phyloP scores from a whole-genome alignment of 345 rosid genomes.

The Citrus maxima region DNA sequence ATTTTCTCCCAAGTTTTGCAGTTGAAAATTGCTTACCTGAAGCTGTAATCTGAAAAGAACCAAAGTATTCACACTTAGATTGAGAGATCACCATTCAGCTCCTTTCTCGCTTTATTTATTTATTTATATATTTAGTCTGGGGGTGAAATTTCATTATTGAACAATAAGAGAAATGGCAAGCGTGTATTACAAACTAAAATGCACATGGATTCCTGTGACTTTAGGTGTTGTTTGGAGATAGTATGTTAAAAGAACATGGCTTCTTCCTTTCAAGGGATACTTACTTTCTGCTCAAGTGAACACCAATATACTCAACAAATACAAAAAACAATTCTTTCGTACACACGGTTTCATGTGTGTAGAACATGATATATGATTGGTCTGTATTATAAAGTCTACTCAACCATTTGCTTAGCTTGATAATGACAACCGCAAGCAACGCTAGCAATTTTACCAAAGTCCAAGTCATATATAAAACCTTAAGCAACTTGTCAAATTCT shows the following conservation, averaged over 20 bases:
- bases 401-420: conserved; percentile 10
- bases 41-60: not conserved
- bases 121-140: too few relatives aligned
- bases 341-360: not conserved
- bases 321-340: not conserved
- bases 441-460: not conserved
- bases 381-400: not conserved
- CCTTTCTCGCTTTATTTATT: too few relatives aligned
- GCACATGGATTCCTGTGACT: conserved; percentile 30
- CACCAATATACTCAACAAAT: conserved; percentile 3
- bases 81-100: too few relatives aligned
- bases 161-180: not conserved
- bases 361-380: conserved; percentile 1
- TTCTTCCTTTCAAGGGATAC: conserved; percentile 26
- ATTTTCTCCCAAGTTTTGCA: not conserved
- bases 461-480: not conserved
- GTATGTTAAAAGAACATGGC: conserved; percentile 6
- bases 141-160: not conserved
- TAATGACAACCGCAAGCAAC: not conserved
- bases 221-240: conserved; percentile 9
- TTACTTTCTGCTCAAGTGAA: conserved; percentile 27
- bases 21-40: not conserved
- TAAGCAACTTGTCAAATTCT: not conserved
- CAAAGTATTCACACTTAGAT: not conserved
- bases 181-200: conserved; percentile 19